Conservation (phyloP, 208 protist species). For the Balamuthia mandrillaris region DNA sequence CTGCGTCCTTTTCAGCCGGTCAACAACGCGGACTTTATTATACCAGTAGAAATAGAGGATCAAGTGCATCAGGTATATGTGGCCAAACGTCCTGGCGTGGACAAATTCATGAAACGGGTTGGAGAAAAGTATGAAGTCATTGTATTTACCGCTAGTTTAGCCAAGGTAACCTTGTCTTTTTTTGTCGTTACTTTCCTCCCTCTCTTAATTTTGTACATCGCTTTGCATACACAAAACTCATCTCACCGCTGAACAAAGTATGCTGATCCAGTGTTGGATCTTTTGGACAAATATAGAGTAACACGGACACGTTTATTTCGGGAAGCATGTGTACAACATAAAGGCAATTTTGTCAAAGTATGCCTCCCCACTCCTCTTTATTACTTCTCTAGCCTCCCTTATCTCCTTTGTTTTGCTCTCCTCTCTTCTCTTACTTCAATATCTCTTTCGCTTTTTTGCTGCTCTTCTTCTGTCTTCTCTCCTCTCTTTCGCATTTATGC, state of each 20-base stretch:
- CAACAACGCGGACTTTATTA: slow-evolving; percentile 47
- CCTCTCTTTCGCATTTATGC: neutral
- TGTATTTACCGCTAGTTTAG: slow-evolving; percentile 59
- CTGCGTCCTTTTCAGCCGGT: slow-evolving; percentile 40
- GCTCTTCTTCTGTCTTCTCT: neutral
- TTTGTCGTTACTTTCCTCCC: neutral
- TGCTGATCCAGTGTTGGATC: slow-evolving; percentile 56
- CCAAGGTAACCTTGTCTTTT: slow-evolving; percentile 43
- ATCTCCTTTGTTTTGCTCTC: neutral
- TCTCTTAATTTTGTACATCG: neutral
- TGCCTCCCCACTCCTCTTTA: neutral
- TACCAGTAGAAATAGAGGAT: slow-evolving; percentile 66
- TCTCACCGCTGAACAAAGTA: slow-evolving; percentile 17
- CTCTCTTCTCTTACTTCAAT: neutral
- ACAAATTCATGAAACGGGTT: slow-evolving; percentile 55
- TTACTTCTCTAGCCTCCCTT: neutral
- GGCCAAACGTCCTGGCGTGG: slow-evolving; percentile 55
- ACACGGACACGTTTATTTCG: slow-evolving; percentile 50
- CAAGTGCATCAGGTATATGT: slow-evolving; percentile 61
- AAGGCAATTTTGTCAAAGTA: slow-evolving; percentile 60
- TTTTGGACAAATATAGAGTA: slow-evolving; percentile 46
- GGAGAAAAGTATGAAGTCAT: slow-evolving; percentile 59
- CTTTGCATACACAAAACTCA: neutral
- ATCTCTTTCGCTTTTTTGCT: neutral
- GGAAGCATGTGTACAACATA: slow-evolving; percentile 43